Conservation (phyloP, 23 red algal species). For the Gracilaria domingensis region DNA sequence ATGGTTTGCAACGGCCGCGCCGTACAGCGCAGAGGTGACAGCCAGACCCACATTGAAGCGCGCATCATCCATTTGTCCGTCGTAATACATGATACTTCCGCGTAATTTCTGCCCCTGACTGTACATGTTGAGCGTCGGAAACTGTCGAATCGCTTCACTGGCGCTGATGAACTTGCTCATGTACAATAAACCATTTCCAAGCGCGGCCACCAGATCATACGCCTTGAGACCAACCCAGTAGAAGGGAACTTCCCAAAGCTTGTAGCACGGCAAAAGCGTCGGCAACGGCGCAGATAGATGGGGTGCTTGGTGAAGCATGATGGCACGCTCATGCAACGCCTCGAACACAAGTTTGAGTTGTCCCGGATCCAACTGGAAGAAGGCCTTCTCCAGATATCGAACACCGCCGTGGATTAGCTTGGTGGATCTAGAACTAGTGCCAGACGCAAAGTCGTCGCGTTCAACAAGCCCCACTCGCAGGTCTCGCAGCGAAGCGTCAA, state of each 20-base stretch:
- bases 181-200: constrained; percentile 85
- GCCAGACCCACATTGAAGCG: constrained; percentile 86
- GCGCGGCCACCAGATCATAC: constrained; percentile 82
- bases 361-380: constrained; percentile 89
- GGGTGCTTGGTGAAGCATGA: constrained; percentile 95
- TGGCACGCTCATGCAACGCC: constrained; percentile 86
- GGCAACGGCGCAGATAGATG: constrained; percentile 90
- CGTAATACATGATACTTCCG: constrained; percentile 95
- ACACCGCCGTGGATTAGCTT: constrained; percentile 96
- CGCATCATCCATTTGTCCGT: constrained; percentile 95
- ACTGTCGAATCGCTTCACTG: constrained; percentile 83
- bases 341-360: constrained; percentile 94
- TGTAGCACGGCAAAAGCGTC: constrained; percentile 94
- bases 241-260: constrained; percentile 97
- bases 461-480: constrained; percentile 93
- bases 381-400: constrained; percentile 97
- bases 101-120: constrained; percentile 77
- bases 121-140: constrained; percentile 79
- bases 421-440: constrained; percentile 82
- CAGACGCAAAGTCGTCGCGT: constrained; percentile 93
- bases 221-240: constrained; percentile 91
- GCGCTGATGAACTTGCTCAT: constrained; percentile 89
- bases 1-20: constrained; percentile 93
- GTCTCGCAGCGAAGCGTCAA: constrained; percentile 90
- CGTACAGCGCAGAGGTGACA: constrained; percentile 89